phyloP scores from a whole-genome alignment of 2,329 filamentous ascomycete genomes.

The Pseudocercospora cruenta region DNA sequence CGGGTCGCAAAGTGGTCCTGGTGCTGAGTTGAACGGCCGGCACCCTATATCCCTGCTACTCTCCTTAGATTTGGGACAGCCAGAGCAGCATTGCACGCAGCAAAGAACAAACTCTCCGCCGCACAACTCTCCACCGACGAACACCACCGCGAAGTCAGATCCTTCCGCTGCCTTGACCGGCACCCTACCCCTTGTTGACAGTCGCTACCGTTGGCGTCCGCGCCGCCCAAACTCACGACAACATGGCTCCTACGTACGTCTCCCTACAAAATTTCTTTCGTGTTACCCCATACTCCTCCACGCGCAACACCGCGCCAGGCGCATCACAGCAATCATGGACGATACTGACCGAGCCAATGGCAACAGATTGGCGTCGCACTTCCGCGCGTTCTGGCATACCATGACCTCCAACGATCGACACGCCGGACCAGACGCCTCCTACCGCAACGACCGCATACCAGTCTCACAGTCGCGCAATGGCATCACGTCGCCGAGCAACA shows the following conservation, averaged over 20 bases:
- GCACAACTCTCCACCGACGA: neutral
- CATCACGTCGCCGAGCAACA: conserved; percentile 78
- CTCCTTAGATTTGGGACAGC: no score
- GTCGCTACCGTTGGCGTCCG: conserved; percentile 19
- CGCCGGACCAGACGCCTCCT: conserved; percentile 89
- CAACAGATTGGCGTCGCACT: conserved; percentile 63
- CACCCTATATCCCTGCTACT: neutral
- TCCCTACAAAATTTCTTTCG: conserved; percentile 12
- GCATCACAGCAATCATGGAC: conserved; percentile 1
- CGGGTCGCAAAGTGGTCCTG: neutral
- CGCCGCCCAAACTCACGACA: conserved; percentile 5
- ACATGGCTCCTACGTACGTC: conserved; percentile 22
- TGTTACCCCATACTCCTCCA: conserved; percentile 17
- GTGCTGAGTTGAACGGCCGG: neutral
- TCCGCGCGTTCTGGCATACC: conserved; percentile 92
- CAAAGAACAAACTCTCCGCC: neutral
- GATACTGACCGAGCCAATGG: conserved; percentile 12
- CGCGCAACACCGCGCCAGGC: conserved; percentile 2
- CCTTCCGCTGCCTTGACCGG: neutral
- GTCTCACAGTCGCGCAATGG: conserved; percentile 79
- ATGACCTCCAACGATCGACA: conserved; percentile 78
- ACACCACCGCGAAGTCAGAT: neutral
- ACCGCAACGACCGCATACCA: conserved; percentile 85
- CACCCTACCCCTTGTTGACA: neutral
- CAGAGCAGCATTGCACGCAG: neutral